These are phyloP conservation scores for Hygrophorus russula DNA, from an alignment of 768 basidiomycete genomes.

Conservation along the genomic window DNA sequence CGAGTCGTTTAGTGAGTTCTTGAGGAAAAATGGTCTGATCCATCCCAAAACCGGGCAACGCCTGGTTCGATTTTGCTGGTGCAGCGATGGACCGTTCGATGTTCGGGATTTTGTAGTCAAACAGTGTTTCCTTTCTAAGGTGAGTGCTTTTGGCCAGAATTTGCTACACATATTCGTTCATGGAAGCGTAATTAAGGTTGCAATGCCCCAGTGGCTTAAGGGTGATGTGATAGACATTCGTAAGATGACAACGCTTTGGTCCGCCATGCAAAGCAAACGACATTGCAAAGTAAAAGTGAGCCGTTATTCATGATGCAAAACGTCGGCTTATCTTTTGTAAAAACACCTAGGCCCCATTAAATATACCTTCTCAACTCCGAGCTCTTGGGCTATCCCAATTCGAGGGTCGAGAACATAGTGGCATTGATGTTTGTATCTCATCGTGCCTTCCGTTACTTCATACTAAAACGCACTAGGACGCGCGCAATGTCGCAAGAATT, in stretches of 20 bases:
- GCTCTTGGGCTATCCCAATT: conserved; percentile 67
- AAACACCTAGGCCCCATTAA: conserved; percentile 30
- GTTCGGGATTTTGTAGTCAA: conserved; percentile 80
- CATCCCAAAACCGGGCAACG: conserved; percentile 44
- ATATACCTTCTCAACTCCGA: conserved; percentile 65
- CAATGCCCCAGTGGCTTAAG: conserved; percentile 63
- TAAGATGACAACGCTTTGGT: conserved; percentile 39
- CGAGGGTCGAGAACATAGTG: conserved; percentile 76
- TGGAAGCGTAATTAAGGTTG: conserved; percentile 26
- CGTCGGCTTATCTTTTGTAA: conserved; percentile 5
- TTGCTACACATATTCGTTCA: background rate
- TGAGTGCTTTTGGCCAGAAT: conserved; percentile 18
- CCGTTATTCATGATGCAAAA: conserved; percentile 7
- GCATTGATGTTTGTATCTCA: conserved; percentile 68
- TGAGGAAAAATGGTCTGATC: conserved; percentile 62
- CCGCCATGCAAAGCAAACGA: conserved; percentile 14
- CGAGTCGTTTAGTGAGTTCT: conserved; percentile 49
- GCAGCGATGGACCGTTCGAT: conserved; percentile 77
- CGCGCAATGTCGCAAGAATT: conserved; percentile 81
- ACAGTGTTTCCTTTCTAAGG: conserved; percentile 82
- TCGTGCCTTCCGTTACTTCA: conserved; percentile 10
- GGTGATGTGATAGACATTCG: conserved; percentile 72
- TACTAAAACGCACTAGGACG: conserved; percentile 44
- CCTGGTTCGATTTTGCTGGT: conserved; percentile 66
- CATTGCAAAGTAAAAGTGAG: conserved; percentile 6